phyloP scores from a whole-genome alignment of 371 early-diverging fungal genomes.

The Mucor circinelloides region DNA sequence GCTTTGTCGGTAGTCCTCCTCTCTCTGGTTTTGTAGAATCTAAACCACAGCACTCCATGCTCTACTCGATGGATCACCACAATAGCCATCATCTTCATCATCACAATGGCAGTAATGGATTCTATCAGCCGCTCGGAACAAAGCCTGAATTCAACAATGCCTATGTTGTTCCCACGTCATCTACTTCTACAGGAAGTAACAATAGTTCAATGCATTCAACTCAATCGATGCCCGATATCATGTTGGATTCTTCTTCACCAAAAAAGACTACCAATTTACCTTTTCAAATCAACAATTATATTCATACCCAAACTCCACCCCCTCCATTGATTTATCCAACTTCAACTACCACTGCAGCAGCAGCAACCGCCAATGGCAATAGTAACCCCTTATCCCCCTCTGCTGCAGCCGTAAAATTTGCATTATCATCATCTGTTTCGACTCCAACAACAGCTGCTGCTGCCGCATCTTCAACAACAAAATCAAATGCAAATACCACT shows the following conservation, averaged over 20 bases:
- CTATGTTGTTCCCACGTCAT: constrained; percentile 43
- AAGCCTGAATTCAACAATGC: constrained; percentile 35
- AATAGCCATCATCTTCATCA: not conserved
- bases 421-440: constrained; percentile 25
- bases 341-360: not conserved
- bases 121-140: constrained; percentile 21
- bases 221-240: constrained; percentile 34
- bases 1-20: constrained; percentile 26
- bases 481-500: not conserved
- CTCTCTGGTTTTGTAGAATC: constrained; percentile 20
- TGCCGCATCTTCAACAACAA: not conserved
- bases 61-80: not conserved
- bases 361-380: not conserved
- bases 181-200: constrained; percentile 44
- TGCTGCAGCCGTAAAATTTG: constrained; percentile 17
- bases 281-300: constrained; percentile 20
- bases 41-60: constrained; percentile 21
- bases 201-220: constrained; percentile 46
- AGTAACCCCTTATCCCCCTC: not conserved
- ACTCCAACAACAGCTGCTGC: constrained; percentile 15
- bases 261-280: constrained; percentile 24
- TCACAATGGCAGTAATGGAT: constrained; percentile 23
- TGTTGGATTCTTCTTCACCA: constrained; percentile 24
- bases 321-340: constrained; percentile 33
- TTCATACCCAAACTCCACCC: constrained; percentile 19